phyloP scores from a whole-genome alignment of 176 grass and related monocot species.

The Zoysia pacifica region DNA sequence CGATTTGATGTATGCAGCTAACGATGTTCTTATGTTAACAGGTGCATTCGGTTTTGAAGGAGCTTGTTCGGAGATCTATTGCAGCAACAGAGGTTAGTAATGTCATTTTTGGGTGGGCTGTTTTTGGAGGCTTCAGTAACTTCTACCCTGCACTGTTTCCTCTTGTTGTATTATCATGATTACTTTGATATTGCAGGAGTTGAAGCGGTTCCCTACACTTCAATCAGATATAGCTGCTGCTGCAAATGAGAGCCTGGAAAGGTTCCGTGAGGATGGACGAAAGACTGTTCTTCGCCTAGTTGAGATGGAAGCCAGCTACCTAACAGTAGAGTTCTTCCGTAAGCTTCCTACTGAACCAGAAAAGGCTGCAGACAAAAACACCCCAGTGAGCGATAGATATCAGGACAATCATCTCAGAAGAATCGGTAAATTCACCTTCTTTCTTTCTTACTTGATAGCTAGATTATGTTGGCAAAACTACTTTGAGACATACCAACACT shows the following conservation, averaged over 20 bases:
- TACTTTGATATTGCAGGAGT: conserved; percentile 56
- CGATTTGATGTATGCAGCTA: not conserved
- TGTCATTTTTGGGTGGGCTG: not conserved
- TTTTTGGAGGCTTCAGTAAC: too few species aligned
- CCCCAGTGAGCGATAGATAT: conserved; percentile 76
- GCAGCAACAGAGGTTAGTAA: conserved; percentile 82
- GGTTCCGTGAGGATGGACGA: conserved; percentile 86
- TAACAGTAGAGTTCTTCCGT: conserved; percentile 97
- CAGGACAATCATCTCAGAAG: conserved; percentile 91
- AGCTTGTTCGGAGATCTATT: conserved; percentile 90
- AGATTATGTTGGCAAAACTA: not conserved
- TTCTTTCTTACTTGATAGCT: not conserved
- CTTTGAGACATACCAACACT: not conserved
- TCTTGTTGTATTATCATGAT: not conserved
- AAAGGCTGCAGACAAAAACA: conserved; percentile 64
- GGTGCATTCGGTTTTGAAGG: conserved; percentile 98
- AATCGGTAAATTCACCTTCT: conserved; percentile 61
- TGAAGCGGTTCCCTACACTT: conserved; percentile 99
- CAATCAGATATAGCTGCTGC: conserved; percentile 97
- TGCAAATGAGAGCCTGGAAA: conserved; percentile 93
- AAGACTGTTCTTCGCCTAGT: conserved; percentile 97
- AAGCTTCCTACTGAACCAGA: conserved; percentile 98
- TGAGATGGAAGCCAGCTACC: conserved; percentile 96
- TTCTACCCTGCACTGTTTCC: conserved; percentile 6
- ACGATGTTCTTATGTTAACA: conserved; percentile 41